Conservation (phyloP, 176 grass and related monocot genomes). For the Aegilops speltoides region DNA sequence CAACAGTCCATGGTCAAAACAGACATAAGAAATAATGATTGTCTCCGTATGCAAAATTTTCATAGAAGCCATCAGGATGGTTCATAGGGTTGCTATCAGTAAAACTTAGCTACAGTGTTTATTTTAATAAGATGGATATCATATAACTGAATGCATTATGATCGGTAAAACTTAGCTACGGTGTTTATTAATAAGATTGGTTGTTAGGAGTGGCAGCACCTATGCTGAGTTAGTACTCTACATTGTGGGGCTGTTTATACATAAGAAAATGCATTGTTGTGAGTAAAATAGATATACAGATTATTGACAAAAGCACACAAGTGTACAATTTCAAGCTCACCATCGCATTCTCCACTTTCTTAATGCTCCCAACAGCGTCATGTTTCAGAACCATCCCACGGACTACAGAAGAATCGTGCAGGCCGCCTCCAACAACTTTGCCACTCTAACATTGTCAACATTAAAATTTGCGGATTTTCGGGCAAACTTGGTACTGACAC, state of each 20-base stretch:
- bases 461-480: constrained; percentile 78
- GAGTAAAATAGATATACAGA: not conserved
- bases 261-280: not conserved
- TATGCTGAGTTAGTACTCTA: not conserved
- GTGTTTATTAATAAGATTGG: too few species aligned
- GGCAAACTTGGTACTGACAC: constrained; percentile 97
- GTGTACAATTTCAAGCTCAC: constrained; percentile 33
- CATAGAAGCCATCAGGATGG: not conserved
- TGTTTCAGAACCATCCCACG: constrained; percentile 88
- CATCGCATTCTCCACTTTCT: constrained; percentile 69
- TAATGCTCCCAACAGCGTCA: constrained; percentile 84
- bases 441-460: constrained; percentile 91
- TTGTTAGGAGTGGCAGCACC: not conserved
- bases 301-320: not conserved
- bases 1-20: not conserved
- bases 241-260: not conserved
- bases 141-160: not conserved
- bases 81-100: not conserved
- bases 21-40: not conserved
- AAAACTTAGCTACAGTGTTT: not conserved
- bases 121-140: not conserved
- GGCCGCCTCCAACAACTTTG: constrained; percentile 86
- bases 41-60: not conserved
- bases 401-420: constrained; percentile 83
- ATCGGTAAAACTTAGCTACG: too few species aligned